Conservation (phyloP, 345 rosid species). For the Bruguiera sexangula region DNA sequence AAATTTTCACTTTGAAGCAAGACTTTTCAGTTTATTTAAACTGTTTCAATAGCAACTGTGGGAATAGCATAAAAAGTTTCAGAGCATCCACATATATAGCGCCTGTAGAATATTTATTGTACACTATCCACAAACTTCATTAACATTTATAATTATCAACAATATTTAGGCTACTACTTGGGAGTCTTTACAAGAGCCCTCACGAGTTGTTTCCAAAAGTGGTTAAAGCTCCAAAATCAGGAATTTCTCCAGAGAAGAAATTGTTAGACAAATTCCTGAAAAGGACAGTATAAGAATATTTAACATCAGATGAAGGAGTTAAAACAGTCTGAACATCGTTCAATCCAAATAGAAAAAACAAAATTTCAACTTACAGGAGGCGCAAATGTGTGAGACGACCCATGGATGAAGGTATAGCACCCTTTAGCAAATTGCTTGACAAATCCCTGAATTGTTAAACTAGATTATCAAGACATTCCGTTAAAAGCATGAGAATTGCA, state of each 20-base stretch:
- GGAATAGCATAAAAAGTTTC: too few species aligned
- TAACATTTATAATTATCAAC: too few species aligned
- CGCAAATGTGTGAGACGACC: conserved; percentile 64
- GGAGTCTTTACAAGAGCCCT: conserved; percentile 28
- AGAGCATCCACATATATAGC: too few species aligned
- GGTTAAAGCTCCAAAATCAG: conserved; percentile 79
- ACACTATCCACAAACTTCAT: too few species aligned
- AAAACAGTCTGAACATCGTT: background rate
- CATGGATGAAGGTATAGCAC: conserved; percentile 80
- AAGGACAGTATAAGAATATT: conserved; percentile 9
- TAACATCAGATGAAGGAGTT: background rate
- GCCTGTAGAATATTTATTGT: too few species aligned
- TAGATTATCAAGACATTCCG: conserved; percentile 1
- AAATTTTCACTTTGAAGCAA: background rate
- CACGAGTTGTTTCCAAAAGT: conserved; percentile 70
- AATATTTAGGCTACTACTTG: background rate
- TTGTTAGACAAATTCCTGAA: conserved; percentile 81
- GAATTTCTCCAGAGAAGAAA: conserved; percentile 93
- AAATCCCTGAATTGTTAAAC: conserved; percentile 56
- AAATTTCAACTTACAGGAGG: conserved; percentile 52
- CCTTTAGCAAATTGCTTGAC: conserved; percentile 85
- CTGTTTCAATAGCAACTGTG: background rate
- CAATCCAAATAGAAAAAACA: conserved; percentile 7
- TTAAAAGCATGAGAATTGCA: background rate
- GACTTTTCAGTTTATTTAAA: background rate